Evolutionary conservation across 1,139 yeast genomes (phyloP).

Genomic region (Kodamaea ohmeri): DNA sequence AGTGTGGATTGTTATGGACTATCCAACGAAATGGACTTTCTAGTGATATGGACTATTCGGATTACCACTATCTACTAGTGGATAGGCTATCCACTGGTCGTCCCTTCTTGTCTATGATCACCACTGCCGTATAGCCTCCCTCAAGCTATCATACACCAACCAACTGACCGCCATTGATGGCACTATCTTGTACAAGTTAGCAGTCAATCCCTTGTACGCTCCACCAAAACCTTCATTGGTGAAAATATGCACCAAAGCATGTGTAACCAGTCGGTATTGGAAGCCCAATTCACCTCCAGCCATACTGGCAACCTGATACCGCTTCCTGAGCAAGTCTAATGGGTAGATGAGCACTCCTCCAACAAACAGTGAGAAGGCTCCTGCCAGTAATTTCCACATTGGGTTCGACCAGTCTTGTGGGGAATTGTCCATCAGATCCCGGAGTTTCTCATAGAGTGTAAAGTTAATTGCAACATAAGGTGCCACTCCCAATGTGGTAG

Average conservation of each 20-base stretch:
- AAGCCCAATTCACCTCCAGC: constrained; percentile 77
- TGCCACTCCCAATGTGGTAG: constrained; percentile 91
- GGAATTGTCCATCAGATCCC: constrained; percentile 52
- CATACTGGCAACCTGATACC: constrained; percentile 91
- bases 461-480: constrained; percentile 95
- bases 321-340: constrained; percentile 78
- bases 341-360: constrained; percentile 93
- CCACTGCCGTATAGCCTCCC: constrained; percentile 40
- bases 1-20: too few species aligned
- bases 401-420: constrained; percentile 42
- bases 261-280: constrained; percentile 66
- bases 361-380: constrained; percentile 64
- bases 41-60: too few species aligned
- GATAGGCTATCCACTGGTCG: too few species aligned
- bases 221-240: constrained; percentile 75
- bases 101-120: constrained; percentile 13
- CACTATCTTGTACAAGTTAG: constrained; percentile 85
- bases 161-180: constrained; percentile 96
- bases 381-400: constrained; percentile 64
- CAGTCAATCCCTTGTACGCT: constrained; percentile 82
- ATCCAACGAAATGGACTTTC: too few species aligned
- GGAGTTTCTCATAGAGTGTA: constrained; percentile 78
- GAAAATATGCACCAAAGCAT: constrained; percentile 69
- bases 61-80: too few species aligned
- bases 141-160: constrained; percentile 75